These are phyloP conservation scores for Melaleuca quinquenervia DNA, from an alignment of 345 rosid genomes.

Conservation along the genomic window DNA sequence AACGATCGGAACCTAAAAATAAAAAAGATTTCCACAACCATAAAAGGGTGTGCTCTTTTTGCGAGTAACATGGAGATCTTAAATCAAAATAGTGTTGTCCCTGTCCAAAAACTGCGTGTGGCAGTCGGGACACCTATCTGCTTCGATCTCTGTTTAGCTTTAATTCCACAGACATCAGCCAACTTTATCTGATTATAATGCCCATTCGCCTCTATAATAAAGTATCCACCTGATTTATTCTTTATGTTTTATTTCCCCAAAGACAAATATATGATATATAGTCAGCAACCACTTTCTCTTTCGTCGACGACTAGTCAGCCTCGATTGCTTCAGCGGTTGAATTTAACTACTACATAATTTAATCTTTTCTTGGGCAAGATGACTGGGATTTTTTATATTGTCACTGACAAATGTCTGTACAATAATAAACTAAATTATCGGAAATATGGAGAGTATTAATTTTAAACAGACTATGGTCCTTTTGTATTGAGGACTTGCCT, in stretches of 20 bases:
- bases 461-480: background rate
- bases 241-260: background rate
- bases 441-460: background rate
- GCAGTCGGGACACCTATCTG: background rate
- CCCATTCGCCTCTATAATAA: background rate
- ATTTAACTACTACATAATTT: background rate
- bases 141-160: background rate
- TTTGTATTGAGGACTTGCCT: background rate
- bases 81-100: background rate
- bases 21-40: background rate
- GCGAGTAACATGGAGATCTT: background rate
- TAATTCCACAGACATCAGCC: background rate
- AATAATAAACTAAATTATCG: background rate
- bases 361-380: background rate
- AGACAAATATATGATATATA: background rate
- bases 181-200: background rate
- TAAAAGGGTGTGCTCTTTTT: background rate
- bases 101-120: background rate
- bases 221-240: background rate
- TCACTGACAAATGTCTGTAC: background rate
- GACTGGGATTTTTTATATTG: background rate
- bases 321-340: background rate
- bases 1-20: too few relatives aligned
- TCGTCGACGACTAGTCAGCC: background rate
- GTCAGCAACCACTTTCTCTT: background rate